These are phyloP conservation scores for Pyricularia pennisetigena DNA, from an alignment of 2,329 filamentous ascomycete genomes.

Conservation along the genomic window DNA sequence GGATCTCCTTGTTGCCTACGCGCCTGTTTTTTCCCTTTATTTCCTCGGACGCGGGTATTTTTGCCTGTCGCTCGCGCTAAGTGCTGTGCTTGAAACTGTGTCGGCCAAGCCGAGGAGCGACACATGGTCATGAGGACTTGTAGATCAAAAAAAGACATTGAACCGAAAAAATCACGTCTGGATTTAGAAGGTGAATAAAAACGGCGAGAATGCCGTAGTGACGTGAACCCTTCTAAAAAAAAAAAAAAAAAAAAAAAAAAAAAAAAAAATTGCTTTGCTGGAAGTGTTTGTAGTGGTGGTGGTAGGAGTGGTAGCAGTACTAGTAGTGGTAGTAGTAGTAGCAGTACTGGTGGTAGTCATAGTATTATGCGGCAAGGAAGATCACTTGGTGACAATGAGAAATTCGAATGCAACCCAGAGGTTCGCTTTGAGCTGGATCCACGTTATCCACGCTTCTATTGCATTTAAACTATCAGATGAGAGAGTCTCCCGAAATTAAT, in stretches of 20 bases:
- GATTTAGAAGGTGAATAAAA: background rate
- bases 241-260: too few relatives aligned
- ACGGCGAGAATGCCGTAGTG: background rate
- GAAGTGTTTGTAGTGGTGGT: too few relatives aligned
- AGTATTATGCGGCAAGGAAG: too few relatives aligned
- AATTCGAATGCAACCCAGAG: background rate
- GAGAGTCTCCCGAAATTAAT: background rate
- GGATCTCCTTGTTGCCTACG: background rate
- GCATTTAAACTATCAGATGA: background rate
- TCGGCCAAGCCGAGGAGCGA: background rate
- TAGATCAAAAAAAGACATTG: background rate
- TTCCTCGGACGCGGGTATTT: background rate
- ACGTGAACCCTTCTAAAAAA: background rate
- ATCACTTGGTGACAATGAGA: too few relatives aligned
- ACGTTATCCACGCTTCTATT: background rate
- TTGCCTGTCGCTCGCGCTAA: background rate
- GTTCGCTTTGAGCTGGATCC: background rate
- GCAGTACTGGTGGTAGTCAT: too few relatives aligned
- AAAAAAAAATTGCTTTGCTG: background rate
- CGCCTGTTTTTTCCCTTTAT: background rate
- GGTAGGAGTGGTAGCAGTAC: too few relatives aligned
- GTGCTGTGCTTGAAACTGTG: background rate
- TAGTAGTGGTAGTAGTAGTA: too few relatives aligned
- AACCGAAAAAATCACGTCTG: background rate
- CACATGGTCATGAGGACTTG: background rate